Evolutionary conservation across 805 yeast genomes (phyloP), one percentile per base, ranked within the genome.

Genomic region (Millerago galiae): DNA sequence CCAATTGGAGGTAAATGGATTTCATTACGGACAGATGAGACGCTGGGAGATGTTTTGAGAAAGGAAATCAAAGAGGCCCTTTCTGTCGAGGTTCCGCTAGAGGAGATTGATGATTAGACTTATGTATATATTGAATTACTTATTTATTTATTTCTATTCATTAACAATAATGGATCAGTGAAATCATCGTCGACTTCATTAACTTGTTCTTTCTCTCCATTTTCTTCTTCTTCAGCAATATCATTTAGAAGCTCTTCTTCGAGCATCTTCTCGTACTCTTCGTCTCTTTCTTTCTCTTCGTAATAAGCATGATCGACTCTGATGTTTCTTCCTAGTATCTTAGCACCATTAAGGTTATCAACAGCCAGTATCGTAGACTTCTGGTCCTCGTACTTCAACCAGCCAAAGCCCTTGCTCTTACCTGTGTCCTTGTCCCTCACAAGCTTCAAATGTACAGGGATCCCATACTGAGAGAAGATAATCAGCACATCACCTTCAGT

Each of bases 381-480:
- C 61, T 80, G 86, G 52, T 85, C 87, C 51, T 83, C 91, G 54
- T 86, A 91, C 60, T 87, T 85, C 50, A 91, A 60, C 64, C 80
- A 89, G 4, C 83, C 93, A 67, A 81, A 86, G 7, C 95, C 93
- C 42, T 72, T 70, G 2, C 87, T 77, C 42, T 73, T 72, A 2
- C 88, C 87, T 0, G 83, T 72, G 3, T 69, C 74, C 44, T 67
- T 68, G 54, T 87, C 91, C 44, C 91, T 71, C 21, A 77, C 73
- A 40, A 90, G 65, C 40, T 81, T 77, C 29, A 91, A 58, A 51
- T 83, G 85, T 0, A 83, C 82, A 0, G 96, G 96, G 15, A 80
- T 73, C 0, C 98, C 98, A 60, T 75, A 91, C 56, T 91, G 97
- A 2, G 95, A 83, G 58, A 91, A 91, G 27, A 90, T 75, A 0